phyloP scores from a whole-genome alignment of 768 basidiomycete species.

The Hericium erinaceus region DNA sequence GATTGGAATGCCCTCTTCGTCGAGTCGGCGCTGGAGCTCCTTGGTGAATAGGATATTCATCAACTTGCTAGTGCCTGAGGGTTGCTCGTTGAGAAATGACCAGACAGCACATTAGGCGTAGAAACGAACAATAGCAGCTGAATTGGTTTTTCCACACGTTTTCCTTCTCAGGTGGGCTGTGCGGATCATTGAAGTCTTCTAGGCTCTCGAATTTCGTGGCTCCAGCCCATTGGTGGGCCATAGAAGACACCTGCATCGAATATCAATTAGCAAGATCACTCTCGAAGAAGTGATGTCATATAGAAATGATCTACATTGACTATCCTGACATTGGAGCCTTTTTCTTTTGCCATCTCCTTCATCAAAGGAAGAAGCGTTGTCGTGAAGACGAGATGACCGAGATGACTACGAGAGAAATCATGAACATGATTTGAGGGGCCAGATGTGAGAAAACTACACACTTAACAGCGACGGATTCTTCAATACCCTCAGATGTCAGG shows the following conservation, averaged over 20 bases:
- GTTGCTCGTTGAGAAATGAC: background rate
- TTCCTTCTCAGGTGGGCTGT: background rate
- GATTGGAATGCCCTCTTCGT: background rate
- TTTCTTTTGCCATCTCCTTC: slow-evolving; percentile 19
- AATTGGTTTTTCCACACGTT: background rate
- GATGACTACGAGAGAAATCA: slow-evolving; percentile 14
- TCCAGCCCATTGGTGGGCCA: background rate
- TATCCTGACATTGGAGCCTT: slow-evolving; percentile 24
- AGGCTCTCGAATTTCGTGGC: background rate
- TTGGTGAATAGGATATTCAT: background rate
- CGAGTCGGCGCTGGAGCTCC: background rate
- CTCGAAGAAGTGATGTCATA: no score
- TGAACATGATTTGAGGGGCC: background rate
- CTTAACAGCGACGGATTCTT: slow-evolving; percentile 32
- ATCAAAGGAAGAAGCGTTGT: slow-evolving; percentile 22
- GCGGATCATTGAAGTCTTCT: background rate
- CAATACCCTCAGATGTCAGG: slow-evolving; percentile 23
- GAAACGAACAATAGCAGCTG: background rate
- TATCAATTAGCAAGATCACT: background rate
- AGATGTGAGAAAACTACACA: slow-evolving; percentile 15
- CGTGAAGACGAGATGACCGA: slow-evolving; percentile 22
- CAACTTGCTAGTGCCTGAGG: background rate
- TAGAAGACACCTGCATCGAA: background rate
- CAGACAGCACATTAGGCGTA: background rate
- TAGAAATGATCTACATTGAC: slow-evolving; percentile 16